Evolutionary conservation across 2,329 filamentous ascomycete genomes (phyloP), one percentile per base, ranked within the genome.

Genomic region (Microdochium trichocladiopsis): DNA sequence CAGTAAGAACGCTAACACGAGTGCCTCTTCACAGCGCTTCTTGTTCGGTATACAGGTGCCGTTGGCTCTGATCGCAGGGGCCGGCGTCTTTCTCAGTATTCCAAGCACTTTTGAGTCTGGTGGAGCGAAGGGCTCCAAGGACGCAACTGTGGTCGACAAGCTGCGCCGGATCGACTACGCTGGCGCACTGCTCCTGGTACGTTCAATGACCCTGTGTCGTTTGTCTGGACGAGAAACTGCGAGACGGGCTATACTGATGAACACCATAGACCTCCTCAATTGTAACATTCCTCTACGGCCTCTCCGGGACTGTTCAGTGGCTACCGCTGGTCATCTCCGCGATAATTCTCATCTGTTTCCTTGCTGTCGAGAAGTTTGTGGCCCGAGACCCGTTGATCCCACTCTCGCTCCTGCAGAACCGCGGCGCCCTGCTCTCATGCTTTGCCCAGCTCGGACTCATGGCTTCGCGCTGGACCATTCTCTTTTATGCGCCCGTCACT

Each of bases 401-500:
- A 1, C 71, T 92, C 49, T 68, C 77, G 1, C 76, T 94, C 2
- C 77, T 95, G 25, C 79, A 76, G 50, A 89, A 85, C 11, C 80
- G 86, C 25, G 86, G 84, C 25, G 82, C 88, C 1, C 72, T 93
- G 3, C 69, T 93, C 22, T 87, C 87, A 1, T 93, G 89, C 62
- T 62, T 92, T 22, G 79, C 85, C 1, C 88, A 90, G 49, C 76
- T 92, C 0, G 84, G 86, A 21, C 79, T 90, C 65, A 93, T 95
- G 88, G 84, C 88, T 63, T 79, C 87, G 2, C 84, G 90, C 53
- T 95, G 89, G 90, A 78, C 78, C 6, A 77, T 95, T 2, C 74
- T 95, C 8, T 94, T 91, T 72, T 95, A 90, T 68, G 80, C 86
- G 0, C 90, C 90, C 0, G 82, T 90, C 45, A 92, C 90, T 60